These are phyloP conservation scores for Phytopythium aichiense DNA, from an alignment of 352 stramenopile genomes.

Conservation along the genomic window DNA sequence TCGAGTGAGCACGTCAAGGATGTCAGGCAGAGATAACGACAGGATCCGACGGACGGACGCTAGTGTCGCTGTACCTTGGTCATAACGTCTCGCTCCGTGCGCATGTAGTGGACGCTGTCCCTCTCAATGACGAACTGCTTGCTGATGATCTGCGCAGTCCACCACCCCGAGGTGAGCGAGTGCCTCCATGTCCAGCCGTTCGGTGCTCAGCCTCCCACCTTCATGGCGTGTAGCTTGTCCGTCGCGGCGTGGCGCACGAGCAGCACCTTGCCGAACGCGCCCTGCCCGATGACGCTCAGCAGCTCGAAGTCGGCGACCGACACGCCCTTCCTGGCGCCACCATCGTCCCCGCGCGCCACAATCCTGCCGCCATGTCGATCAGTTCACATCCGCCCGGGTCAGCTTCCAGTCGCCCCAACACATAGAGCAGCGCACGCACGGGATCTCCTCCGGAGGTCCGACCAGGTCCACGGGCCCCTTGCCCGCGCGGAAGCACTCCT, in stretches of 20 bases:
- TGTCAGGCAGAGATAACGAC: background rate
- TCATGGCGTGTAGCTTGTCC: constrained; percentile 74
- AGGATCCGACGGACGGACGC: too few relatives aligned
- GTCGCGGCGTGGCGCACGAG: constrained; percentile 62
- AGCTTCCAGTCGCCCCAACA: background rate
- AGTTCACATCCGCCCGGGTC: background rate
- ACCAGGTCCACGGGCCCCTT: constrained; percentile 28
- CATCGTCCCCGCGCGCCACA: constrained; percentile 17
- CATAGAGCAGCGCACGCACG: background rate
- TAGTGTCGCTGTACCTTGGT: constrained; percentile 39
- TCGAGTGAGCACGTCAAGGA: constrained; percentile 10
- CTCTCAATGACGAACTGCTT: constrained; percentile 79
- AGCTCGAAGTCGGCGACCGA: constrained; percentile 95
- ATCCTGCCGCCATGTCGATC: background rate
- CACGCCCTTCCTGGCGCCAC: constrained; percentile 34
- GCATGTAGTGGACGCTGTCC: constrained; percentile 78
- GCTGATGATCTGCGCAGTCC: constrained; percentile 66
- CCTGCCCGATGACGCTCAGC: constrained; percentile 94
- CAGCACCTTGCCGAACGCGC: constrained; percentile 77
- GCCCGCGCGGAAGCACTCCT: constrained; percentile 66
- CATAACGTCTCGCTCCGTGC: constrained; percentile 82
- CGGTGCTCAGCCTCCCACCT: constrained; percentile 23
- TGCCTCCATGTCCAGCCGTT: too few relatives aligned
- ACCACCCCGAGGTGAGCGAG: background rate
- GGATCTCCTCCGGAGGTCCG: constrained; percentile 23